Evolutionary conservation across 495 filamentous ascomycete genomes (phyloP), one percentile per base, ranked within the genome.

Genomic region (Aspergillus sclerotioniger): DNA sequence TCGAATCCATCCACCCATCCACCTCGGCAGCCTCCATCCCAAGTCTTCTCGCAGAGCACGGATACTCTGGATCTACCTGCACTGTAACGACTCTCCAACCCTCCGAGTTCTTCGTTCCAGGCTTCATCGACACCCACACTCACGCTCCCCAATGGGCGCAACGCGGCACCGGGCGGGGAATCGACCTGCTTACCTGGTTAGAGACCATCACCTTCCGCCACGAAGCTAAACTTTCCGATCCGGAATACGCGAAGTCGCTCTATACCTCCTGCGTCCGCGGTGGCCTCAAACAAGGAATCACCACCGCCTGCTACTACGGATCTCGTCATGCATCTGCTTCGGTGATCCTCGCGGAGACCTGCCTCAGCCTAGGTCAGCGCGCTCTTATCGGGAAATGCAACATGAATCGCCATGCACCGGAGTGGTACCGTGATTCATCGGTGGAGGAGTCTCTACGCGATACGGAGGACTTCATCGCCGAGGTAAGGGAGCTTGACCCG

Each of bases 361-460:
- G 86, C 54, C 59, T 78, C 1, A 67, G 68, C 13, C 75, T 77
- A 50, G 82, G 84, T 2, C 87, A 89, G 67, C 75, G 87, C 15
- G 86, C 86, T 0, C 71, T 87, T 3, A 78, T 89, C 5, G 87
- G 87, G 1, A 88, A 87, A 58, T 85, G 80, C 60, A 86, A 85
- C 60, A 87, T 86, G 80, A 80, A 84, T 57, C 80, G 84, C 1
- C 77, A 84, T 58, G 74, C 83, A 5, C 84, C 84, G 1, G 77
- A 80, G 8, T 84, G 79, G 69, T 88, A 87, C 60, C 67, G 75
- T 6, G 86, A 89, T 58, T 58, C 64, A 0, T 75, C 70, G 3
- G 72, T 77, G 5, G 67, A 73, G 8, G 66, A 77, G 5, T 84
- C 83, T 2, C 54, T 89, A 1, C 37, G 33, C 1, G 76, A 79